Evolutionary conservation across 1,284 basidiomycete species (phyloP), one percentile per base, ranked within the genome.

Genomic region (Ceratobasidium sp.): DNA sequence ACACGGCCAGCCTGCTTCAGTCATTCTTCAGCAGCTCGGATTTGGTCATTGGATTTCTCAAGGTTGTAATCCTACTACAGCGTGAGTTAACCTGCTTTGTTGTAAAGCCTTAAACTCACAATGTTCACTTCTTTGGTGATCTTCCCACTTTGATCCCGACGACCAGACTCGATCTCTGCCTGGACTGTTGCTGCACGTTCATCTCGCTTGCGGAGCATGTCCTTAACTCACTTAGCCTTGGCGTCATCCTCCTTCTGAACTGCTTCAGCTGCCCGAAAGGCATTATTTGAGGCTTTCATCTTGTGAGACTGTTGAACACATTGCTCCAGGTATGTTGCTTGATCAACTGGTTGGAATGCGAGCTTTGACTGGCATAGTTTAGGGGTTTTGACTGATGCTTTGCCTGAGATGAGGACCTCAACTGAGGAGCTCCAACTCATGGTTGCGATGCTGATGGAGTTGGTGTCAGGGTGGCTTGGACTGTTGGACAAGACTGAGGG

Each of bases 331-430:
- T 52, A 52, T 25, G 49, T 52, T 52, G 13, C 20, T 52, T 29
- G 49, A 52, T 52, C 49, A 8, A 52, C 49, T 29, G 27, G 27
- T 29, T 3, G 25, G 25, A 52, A 52, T 52, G 25, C 15, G n/a
- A 52, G 49, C 49, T 52, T 52, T 52, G 49, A 17, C 25, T 52
- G 49, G 22, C 17, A 29, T 3, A 52, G 25, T 52, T 52, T 52
- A 29, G 49, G 49, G 25, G 27, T 52, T 17, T 5, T 5, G 13
- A 15, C 15, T 22, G 49, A 25, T 3, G 22, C n/a, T n/a, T n/a
- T n/a, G 22, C 25, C 49, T 17, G 49, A 52, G 10, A 52, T 52
- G 10, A 52, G 25, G 8, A 29, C 49, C 49, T 52, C 49, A 25
- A 52, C 25, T 13, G 49, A 52, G 49, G 12, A 29, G 22, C 49